A percentile compares a stretch with the other conserved stretches of the same genome.
phyloP scores from a whole-genome alignment of 177 flowering plant genomes.

The Tripterygium wilfordii region DNA sequence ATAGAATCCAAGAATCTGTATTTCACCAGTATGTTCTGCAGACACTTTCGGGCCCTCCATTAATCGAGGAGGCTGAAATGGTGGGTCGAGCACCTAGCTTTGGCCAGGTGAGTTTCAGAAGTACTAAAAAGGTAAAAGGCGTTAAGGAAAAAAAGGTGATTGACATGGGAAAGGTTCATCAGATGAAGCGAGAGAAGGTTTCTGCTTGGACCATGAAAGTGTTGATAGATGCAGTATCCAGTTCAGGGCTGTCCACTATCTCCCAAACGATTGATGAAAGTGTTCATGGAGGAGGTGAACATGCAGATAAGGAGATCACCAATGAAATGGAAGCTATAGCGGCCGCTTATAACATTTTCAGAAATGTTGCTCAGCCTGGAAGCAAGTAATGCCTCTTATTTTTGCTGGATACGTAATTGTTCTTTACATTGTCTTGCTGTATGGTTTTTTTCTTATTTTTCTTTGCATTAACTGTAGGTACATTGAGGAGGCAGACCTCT shows the following conservation, averaged over 20 bases:
- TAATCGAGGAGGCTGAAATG: slow-evolving; percentile 26
- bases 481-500: slow-evolving; percentile 57
- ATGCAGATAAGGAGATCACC: slow-evolving; percentile 41
- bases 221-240: slow-evolving; percentile 37
- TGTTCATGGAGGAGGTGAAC: slow-evolving; percentile 20
- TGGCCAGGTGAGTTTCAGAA: slow-evolving; percentile 33
- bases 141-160: slow-evolving; percentile 28
- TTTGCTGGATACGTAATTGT: background rate
- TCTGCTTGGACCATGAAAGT: slow-evolving; percentile 60
- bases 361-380: slow-evolving; percentile 42
- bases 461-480: slow-evolving; percentile 28
- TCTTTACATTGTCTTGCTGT: background rate
- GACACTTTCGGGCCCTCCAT: slow-evolving; percentile 53
- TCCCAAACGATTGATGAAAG: slow-evolving; percentile 39
- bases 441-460: background rate
- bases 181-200: slow-evolving; percentile 46
- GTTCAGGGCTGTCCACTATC: slow-evolving; percentile 40
- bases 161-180: slow-evolving; percentile 44
- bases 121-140: slow-evolving; percentile 17
- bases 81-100: slow-evolving; percentile 17
- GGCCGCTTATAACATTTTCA: slow-evolving; percentile 45
- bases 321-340: slow-evolving; percentile 52
- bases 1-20: slow-evolving; percentile 60
- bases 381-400: slow-evolving; percentile 28
- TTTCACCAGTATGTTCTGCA: slow-evolving; percentile 60